Percentiles rank a stretch among this genome's conserved stretches.
These are phyloP conservation scores for Spergularia bocconei DNA, from an alignment of 148 eudicot genomes.

Conservation along the genomic window DNA sequence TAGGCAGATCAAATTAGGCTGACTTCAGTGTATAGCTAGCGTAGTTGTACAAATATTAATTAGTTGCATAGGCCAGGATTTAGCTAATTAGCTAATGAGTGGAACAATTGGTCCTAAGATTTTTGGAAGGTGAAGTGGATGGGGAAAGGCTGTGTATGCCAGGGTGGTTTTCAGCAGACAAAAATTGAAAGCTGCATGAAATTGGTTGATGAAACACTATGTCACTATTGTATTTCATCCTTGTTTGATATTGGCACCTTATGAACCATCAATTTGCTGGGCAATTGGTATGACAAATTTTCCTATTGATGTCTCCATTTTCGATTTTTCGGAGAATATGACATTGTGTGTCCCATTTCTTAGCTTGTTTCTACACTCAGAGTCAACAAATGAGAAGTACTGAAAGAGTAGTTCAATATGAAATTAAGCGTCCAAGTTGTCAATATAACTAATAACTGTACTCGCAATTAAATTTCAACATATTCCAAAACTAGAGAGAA, in stretches of 20 bases:
- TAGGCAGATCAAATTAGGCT: conserved; percentile 4
- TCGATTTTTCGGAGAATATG: background rate
- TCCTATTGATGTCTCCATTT: background rate
- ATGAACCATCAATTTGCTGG: background rate
- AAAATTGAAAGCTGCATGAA: background rate
- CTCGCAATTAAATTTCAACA: background rate
- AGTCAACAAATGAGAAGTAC: background rate
- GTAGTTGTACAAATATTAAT: background rate
- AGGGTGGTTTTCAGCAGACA: background rate
- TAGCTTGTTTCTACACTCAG: too few relatives aligned
- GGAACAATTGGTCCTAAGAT: background rate
- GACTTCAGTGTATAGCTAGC: conserved; percentile 10
- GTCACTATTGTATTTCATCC: background rate
- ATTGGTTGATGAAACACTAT: background rate
- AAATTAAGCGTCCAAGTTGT: background rate
- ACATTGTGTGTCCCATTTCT: background rate
- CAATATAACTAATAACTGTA: background rate
- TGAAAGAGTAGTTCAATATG: background rate
- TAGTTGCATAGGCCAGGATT: conserved; percentile 25
- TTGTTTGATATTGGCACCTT: background rate
- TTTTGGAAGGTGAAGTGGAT: conserved; percentile 7
- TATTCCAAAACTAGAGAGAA: background rate
- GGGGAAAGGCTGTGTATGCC: background rate
- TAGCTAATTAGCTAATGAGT: conserved; percentile 5
- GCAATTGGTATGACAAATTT: background rate